Evolutionary conservation across 345 rosid genomes (phyloP), one percentile per base, ranked within the genome.

Genomic region (Theobroma cacao): DNA sequence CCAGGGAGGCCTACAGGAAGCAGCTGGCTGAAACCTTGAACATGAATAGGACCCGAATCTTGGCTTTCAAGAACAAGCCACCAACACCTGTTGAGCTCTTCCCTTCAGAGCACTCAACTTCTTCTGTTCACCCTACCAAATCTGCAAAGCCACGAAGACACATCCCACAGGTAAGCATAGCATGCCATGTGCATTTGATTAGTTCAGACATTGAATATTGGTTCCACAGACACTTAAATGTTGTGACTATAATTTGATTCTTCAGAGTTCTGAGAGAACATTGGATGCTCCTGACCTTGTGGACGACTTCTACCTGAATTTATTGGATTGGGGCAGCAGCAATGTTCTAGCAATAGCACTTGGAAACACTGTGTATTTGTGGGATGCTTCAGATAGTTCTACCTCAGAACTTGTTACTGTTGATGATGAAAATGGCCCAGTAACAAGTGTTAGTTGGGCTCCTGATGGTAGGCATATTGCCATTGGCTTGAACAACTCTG

Each of bases 21-120:
- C 86, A 63, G 31, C 79, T 91, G 14, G 94, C 94, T 3, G 95
- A 91, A 82, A 72, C 89, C 0, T 79, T 91, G 45, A 87, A 89
- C 75, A 85, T 91, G 90, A 88, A 88, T 63, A 72, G 88, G 74
- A 86, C 93, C 11, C 79, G 93, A 24, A 94, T 94, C 74, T 82
- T 94, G 33, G 94, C 93, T 14, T 94, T 93, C 81, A 87, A 83
- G 79, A 88, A 88, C 89, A 94, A 90, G 79, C 88, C 93, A 28
- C 94, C 90, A 7, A 45, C 81, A 43, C 77, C 77, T 9, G 58
- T 61, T 3, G 77, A 75, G n/a, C 41, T 40, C 41, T 58, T 85
- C 50, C 87, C 87, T 2, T 36, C 58, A 0, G 72, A 78, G 18
- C 64, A 72, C 10, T 22, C 77, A 53, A 20, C 61, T 30, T 53